These are phyloP conservation scores for Perkinsus marinus DNA, from an alignment of 169 alveolate species.

Conservation along the genomic window DNA sequence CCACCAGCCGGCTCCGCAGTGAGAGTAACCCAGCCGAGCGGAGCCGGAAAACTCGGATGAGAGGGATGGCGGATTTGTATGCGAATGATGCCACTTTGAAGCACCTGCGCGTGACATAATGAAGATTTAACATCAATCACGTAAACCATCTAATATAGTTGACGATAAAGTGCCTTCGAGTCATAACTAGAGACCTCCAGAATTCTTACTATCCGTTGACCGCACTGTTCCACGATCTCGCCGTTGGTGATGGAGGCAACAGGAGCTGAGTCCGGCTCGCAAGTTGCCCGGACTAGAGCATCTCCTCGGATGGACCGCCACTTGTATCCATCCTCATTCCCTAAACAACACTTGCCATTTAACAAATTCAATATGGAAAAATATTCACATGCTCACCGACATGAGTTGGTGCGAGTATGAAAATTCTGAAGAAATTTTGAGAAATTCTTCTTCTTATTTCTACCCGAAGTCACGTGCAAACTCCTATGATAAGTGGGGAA, in stretches of 20 bases:
- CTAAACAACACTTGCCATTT: neutral
- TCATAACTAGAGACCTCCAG: neutral
- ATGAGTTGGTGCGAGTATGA: too few species aligned
- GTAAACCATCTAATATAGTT: too few species aligned
- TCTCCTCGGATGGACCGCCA: neutral
- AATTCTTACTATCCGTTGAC: neutral
- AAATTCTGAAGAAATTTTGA: too few species aligned
- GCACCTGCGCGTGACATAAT: too few species aligned
- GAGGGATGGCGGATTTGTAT: neutral
- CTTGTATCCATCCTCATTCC: neutral
- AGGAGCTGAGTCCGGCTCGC: neutral
- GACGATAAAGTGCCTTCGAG: neutral
- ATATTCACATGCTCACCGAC: too few species aligned
- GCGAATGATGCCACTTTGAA: neutral
- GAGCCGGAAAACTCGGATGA: neutral
- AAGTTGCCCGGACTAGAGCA: neutral
- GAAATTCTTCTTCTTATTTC: too few species aligned
- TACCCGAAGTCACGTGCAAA: too few species aligned
- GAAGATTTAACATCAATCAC: too few species aligned
- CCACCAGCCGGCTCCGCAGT: neutral
- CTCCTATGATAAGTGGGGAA: too few species aligned
- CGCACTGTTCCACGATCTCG: neutral
- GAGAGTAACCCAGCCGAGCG: neutral
- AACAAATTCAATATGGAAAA: too few species aligned
- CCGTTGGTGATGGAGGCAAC: neutral